Percentiles rank a stretch among this genome's conserved stretches.
Evolutionary conservation across 139 green algal species (phyloP).

Genomic region (Eudorina sp.): DNA sequence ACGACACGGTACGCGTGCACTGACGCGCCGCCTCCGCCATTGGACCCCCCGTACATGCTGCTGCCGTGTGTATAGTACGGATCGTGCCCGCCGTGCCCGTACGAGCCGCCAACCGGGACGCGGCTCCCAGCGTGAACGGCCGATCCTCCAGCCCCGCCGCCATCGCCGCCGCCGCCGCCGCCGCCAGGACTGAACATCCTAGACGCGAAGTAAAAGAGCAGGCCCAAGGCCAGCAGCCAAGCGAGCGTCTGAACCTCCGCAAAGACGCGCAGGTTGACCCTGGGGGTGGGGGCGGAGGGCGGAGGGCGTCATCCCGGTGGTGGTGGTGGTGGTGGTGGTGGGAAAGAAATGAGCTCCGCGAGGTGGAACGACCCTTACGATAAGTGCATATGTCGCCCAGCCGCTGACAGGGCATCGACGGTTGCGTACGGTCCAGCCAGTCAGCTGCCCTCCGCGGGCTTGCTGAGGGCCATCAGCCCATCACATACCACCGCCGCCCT

Average conservation of each 20-base stretch:
- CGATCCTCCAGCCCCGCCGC: background rate
- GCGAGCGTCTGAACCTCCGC: conserved; percentile 78
- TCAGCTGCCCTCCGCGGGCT: too few species aligned
- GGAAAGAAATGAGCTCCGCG: background rate
- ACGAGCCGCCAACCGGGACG: background rate
- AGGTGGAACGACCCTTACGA: background rate
- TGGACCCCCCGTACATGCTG: background rate
- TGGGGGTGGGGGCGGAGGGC: background rate
- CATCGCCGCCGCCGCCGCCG: background rate
- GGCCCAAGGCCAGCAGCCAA: conserved; percentile 63
- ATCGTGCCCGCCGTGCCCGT: background rate
- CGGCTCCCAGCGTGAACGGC: background rate
- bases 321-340: too few species aligned
- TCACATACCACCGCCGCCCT: background rate
- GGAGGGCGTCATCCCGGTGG: background rate
- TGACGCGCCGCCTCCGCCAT: too few species aligned
- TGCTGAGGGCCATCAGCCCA: background rate
- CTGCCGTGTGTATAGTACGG: background rate
- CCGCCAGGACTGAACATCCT: too few species aligned
- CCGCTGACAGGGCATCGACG: background rate
- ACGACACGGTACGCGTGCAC: background rate
- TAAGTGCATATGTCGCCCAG: background rate
- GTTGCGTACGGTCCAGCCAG: too few species aligned
- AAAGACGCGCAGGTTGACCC: conserved; percentile 84
- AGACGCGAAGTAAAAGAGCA: background rate